Percentiles rank a stretch among this genome's conserved stretches.
These are phyloP conservation scores for Beauveria australis DNA, from an alignment of 2,329 filamentous ascomycete species.

Conservation along the genomic window DNA sequence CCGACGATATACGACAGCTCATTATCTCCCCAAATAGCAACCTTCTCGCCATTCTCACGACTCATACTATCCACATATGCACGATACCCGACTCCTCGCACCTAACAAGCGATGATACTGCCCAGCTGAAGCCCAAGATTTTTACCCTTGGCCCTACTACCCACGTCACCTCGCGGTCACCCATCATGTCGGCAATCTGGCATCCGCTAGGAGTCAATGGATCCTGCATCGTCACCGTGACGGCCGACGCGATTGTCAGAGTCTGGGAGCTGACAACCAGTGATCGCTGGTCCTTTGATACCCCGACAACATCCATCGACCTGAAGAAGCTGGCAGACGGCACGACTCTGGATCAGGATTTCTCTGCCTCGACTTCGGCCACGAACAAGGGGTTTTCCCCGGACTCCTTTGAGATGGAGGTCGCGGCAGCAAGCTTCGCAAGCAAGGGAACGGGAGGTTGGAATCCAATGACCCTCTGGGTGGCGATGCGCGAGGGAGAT, in stretches of 20 bases:
- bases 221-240: slow-evolving; percentile 78
- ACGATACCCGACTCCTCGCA: slow-evolving; percentile 75
- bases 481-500: slow-evolving; percentile 91
- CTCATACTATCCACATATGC: slow-evolving; percentile 80
- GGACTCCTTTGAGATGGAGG: slow-evolving; percentile 87
- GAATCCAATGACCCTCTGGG: slow-evolving; percentile 93
- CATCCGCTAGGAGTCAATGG: slow-evolving; percentile 82
- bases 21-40: slow-evolving; percentile 74
- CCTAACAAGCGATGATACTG: slow-evolving; percentile 59
- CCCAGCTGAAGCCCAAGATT: slow-evolving; percentile 70
- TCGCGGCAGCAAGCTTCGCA: slow-evolving; percentile 77
- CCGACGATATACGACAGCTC: slow-evolving; percentile 77
- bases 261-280: slow-evolving; percentile 84
- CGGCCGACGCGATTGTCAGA: slow-evolving; percentile 77
- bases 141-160: slow-evolving; percentile 89
- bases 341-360: slow-evolving; percentile 72
- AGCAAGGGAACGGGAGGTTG: slow-evolving; percentile 65
- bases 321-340: slow-evolving; percentile 84
- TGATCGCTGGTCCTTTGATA: slow-evolving; percentile 80
- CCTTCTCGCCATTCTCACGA: slow-evolving; percentile 77
- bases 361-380: slow-evolving; percentile 64
- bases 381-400: slow-evolving; percentile 79
- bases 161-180: slow-evolving; percentile 78
- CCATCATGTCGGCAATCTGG: slow-evolving; percentile 78
- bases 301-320: slow-evolving; percentile 76